A percentile compares a stretch with the other conserved stretches of the same genome.
Conservation (phyloP, 768 basidiomycete species). For the Inosperma sp. region DNA sequence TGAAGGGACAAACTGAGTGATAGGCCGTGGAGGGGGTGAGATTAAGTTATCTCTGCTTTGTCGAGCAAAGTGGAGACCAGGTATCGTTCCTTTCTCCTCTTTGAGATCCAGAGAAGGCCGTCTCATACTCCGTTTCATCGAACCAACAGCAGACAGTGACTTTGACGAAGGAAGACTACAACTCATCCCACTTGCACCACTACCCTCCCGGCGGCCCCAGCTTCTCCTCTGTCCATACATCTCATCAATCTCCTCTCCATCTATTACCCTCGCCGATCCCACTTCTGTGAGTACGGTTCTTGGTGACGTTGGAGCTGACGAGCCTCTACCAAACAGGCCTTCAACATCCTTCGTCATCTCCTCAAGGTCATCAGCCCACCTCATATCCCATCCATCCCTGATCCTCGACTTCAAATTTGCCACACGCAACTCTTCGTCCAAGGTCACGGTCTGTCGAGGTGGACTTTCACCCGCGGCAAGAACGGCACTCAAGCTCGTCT, state of each 20-base stretch:
- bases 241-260: not conserved
- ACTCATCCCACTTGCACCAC: constrained; percentile 16
- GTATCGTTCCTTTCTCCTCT: constrained; percentile 21
- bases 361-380: constrained; percentile 68
- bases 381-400: constrained; percentile 38
- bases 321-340: constrained; percentile 39
- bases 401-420: constrained; percentile 51
- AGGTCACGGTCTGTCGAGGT: constrained; percentile 42
- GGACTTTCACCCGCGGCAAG: constrained; percentile 39
- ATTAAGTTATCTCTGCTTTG: constrained; percentile 53
- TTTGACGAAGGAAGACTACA: constrained; percentile 23
- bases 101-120: constrained; percentile 46
- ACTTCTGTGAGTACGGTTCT: not conserved
- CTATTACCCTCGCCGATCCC: not conserved
- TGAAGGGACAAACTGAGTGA: constrained; percentile 72
- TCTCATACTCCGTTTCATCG: constrained; percentile 30
- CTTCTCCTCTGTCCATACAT: constrained; percentile 9
- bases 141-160: constrained; percentile 8
- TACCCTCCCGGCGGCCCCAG: constrained; percentile 12
- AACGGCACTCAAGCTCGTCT: constrained; percentile 47
- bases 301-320: not conserved
- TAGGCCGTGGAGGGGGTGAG: constrained; percentile 65
- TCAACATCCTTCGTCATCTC: constrained; percentile 63
- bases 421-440: constrained; percentile 41
- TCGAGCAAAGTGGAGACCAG: constrained; percentile 49